Percentiles rank a stretch among this genome's conserved stretches.
Evolutionary conservation across 148 eudicot species (phyloP).

Genomic region (Camellia granthamiana): DNA sequence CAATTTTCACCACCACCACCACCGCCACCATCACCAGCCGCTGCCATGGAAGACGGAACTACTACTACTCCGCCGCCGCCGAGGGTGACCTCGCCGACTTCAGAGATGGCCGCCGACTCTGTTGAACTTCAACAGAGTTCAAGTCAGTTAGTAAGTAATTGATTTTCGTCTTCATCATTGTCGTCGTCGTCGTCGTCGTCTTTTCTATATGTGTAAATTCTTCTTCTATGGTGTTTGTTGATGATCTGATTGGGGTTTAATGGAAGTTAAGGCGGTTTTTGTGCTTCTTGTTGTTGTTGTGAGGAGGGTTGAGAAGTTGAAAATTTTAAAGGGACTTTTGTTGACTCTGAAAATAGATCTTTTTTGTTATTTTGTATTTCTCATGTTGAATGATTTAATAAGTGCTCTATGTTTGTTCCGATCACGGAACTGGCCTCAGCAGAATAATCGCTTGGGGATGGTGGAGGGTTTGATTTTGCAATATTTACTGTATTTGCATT

Average conservation of each 20-base stretch:
- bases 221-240: background rate
- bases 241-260: background rate
- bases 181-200: background rate
- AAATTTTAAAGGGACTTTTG: background rate
- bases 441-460: too few species aligned
- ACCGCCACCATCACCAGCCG: background rate
- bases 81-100: background rate
- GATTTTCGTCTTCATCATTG: background rate
- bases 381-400: background rate
- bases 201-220: background rate
- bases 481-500: background rate
- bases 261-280: background rate
- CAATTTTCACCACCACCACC: too few species aligned
- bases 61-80: background rate
- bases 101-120: constrained; percentile 5
- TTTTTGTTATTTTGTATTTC: background rate
- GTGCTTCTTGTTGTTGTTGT: background rate
- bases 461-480: background rate
- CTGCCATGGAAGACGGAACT: background rate
- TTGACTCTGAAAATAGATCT: background rate
- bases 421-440: too few species aligned
- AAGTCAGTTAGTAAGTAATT: background rate
- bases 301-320: background rate
- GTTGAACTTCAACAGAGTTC: background rate
- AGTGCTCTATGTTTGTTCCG: background rate